phyloP scores from a whole-genome alignment of 23 red algal species.

The Pyropia yezoensis region DNA sequence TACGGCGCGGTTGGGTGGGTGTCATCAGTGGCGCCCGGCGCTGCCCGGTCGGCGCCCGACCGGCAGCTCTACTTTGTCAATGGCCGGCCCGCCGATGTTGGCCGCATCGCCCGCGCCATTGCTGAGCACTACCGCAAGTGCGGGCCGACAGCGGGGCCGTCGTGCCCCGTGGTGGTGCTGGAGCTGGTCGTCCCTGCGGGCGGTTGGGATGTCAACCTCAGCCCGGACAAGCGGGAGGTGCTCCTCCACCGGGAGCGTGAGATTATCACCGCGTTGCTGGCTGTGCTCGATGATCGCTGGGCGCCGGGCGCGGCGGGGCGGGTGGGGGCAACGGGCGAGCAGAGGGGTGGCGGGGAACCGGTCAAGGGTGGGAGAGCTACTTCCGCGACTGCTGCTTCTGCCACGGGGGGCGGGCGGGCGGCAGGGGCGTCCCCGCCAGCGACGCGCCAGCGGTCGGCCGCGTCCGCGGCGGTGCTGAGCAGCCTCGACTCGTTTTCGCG shows the following conservation, averaged over 20 bases:
- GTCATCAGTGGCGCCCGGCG: too few species aligned
- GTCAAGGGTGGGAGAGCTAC: too few species aligned
- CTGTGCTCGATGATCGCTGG: conserved; percentile 20
- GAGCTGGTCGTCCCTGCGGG: conserved; percentile 36
- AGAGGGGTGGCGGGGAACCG: too few species aligned
- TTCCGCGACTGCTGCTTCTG: too few species aligned
- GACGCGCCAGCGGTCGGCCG: too few species aligned
- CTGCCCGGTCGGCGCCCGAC: too few species aligned
- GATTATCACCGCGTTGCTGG: conserved; percentile 22
- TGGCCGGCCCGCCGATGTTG: conserved; percentile 55
- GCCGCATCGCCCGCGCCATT: conserved; percentile 27
- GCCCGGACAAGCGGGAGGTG: conserved; percentile 73
- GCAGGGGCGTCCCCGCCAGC: too few species aligned
- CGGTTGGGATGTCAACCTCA: conserved; percentile 63
- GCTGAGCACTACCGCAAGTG: conserved; percentile 56
- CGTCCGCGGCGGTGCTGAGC: too few species aligned
- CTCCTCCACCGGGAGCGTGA: conserved; percentile 43
- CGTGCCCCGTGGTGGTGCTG: conserved; percentile 46
- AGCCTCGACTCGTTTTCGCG: too few species aligned
- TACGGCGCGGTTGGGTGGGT: too few species aligned
- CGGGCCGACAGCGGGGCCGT: conserved; percentile 15
- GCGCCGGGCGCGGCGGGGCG: conserved; percentile 12
- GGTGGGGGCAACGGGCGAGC: too few species aligned
- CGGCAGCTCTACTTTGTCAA: conserved; percentile 74
- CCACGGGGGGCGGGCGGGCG: too few species aligned